These are phyloP conservation scores for Fremontodendron californicum DNA, from an alignment of 345 rosid species.

Conservation along the genomic window DNA sequence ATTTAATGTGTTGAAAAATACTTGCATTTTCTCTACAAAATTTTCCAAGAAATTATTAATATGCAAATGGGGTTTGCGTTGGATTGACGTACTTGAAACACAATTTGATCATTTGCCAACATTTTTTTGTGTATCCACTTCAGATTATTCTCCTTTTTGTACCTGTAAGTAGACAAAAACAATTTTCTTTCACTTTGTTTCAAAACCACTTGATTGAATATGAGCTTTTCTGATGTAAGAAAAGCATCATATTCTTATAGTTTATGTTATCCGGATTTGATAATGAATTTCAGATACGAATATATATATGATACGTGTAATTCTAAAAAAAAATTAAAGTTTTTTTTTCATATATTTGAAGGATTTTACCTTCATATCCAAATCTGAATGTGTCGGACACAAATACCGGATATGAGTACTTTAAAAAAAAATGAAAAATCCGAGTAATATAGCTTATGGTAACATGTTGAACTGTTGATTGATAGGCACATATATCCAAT, in stretches of 20 bases:
- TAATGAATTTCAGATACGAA: no score
- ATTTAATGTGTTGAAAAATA: neutral
- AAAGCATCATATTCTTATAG: slow-evolving; percentile 12
- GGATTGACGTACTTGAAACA: slow-evolving; percentile 38
- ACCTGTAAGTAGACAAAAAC: neutral
- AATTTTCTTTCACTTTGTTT: slow-evolving; percentile 1
- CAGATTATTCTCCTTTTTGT: slow-evolving; percentile 17
- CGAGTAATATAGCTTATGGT: neutral
- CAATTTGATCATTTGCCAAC: slow-evolving; percentile 12
- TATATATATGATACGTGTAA: no score
- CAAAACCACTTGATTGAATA: no score
- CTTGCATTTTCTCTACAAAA: no score
- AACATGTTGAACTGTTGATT: neutral
- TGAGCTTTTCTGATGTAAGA: slow-evolving; percentile 6
- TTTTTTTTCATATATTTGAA: no score
- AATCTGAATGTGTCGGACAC: no score
- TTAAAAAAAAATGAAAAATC: no score
- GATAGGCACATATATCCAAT: neutral
- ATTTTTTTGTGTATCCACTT: slow-evolving; percentile 26
- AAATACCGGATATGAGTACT: no score
- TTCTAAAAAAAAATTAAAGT: no score
- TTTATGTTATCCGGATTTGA: no score
- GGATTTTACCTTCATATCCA: no score
- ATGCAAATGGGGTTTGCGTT: slow-evolving; percentile 31
- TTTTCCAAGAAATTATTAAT: neutral